Percentiles rank a stretch among this genome's conserved stretches.
Evolutionary conservation across 768 basidiomycete genomes (phyloP).

Genomic region (Dictyophora rubrovolvata): DNA sequence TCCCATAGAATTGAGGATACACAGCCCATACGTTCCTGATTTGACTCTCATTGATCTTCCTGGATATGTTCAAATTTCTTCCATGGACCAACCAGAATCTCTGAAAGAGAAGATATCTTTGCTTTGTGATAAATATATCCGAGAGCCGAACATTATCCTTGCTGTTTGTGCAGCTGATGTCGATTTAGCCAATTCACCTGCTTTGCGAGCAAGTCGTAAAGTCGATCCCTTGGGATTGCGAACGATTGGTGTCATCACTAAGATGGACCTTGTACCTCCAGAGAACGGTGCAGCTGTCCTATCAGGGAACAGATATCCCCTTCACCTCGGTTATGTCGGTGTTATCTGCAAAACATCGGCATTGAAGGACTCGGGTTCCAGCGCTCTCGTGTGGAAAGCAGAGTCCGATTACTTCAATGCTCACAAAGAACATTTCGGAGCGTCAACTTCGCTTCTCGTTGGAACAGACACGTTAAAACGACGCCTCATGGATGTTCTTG

Average conservation of each 20-base stretch:
- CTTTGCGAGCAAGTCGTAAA: slow-evolving; percentile 82
- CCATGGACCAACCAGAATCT: slow-evolving; percentile 89
- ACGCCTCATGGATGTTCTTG: slow-evolving; percentile 92
- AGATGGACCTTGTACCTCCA: slow-evolving; percentile 94
- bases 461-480: slow-evolving; percentile 86
- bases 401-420: slow-evolving; percentile 61
- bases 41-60: slow-evolving; percentile 96
- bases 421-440: slow-evolving; percentile 53
- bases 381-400: slow-evolving; percentile 39
- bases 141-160: slow-evolving; percentile 99
- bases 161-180: slow-evolving; percentile 98
- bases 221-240: slow-evolving; percentile 92
- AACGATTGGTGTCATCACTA: slow-evolving; percentile 96
- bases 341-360: slow-evolving; percentile 79
- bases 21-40: slow-evolving; percentile 93
- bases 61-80: slow-evolving; percentile 92
- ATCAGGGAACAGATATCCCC: slow-evolving; percentile 86
- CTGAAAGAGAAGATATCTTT: slow-evolving; percentile 86
- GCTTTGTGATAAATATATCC: slow-evolving; percentile 93
- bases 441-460: slow-evolving; percentile 63
- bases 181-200: slow-evolving; percentile 96
- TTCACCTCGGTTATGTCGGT: slow-evolving; percentile 94
- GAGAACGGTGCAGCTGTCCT: slow-evolving; percentile 76
- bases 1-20: slow-evolving; percentile 94
- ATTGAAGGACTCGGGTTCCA: slow-evolving; percentile 43